Base-by-base conservation (phyloP, 1,284 basidiomycete species). In the Cystobasidiaceae sp. region DNA sequence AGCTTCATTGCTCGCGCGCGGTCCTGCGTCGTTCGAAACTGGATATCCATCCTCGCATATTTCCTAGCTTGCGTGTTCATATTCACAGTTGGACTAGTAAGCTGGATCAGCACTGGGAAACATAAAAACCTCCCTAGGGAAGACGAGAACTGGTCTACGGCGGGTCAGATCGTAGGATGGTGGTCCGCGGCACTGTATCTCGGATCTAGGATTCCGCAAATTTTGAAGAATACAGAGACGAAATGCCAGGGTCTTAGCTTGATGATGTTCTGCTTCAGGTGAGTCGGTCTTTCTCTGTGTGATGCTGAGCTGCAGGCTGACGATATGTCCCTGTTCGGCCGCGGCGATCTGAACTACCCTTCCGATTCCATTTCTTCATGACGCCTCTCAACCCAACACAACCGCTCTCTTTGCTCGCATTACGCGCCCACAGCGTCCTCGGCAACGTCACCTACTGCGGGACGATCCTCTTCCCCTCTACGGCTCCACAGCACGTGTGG, bases 191-290 rank as follows among this genome's bases (percentile, higher is more conserved):
- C 69, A 60, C 21, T 73, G 15, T 74, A 74, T 59, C 67, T 70
- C 57, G 32, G 44, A 49, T 68, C 67, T 68, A 49, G 71, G 67
- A 45, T 74, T 66, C 73, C 73, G 11, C 73, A 74, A 34, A 68
- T 74, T 8, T 50, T 62, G 15, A 69, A 74, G 49, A 74, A 74
- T 63, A 64, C 45, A 25, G 59, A 71, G 39, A 74, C 73, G 2
- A 72, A 73, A 39, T 74, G 73, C 60, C 67, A 72, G 39, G 73
- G 73, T 2, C 45, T 74, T 9, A 65, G 57, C 11, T 43, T 74
- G n/a, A 60, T 72, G 49, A 74, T 74, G 73, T 74, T 73, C 41
- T 69, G 66, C 21, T 73, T 74, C 56, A 68, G 71, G 39, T 56
- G 41, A 21, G 59, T 15, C 15, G 28, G 2, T 23, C n/a, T 13